These are phyloP conservation scores for Zizania palustris DNA, from an alignment of 202 grass and related monocot genomes.

Conservation along the genomic window DNA sequence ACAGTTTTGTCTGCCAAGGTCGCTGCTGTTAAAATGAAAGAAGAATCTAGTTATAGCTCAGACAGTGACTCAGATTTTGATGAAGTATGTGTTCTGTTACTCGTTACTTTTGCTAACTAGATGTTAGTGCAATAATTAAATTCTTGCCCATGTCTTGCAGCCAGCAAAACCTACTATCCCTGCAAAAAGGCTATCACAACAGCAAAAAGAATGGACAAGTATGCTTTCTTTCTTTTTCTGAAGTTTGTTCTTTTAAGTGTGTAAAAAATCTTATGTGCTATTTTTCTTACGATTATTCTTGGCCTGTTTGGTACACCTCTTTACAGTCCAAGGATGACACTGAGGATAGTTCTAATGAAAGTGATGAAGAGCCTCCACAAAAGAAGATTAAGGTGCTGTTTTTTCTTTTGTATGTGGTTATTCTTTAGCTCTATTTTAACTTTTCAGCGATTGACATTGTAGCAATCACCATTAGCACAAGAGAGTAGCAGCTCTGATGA, in stretches of 20 bases:
- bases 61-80: slow-evolving; percentile 54
- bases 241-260: slow-evolving; percentile 19
- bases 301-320: not conserved
- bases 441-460: not conserved
- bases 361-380: no score
- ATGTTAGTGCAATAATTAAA: slow-evolving; percentile 21
- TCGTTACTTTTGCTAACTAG: slow-evolving; percentile 1
- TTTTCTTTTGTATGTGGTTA: not conserved
- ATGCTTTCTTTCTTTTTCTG: slow-evolving; percentile 35
- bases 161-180: slow-evolving; percentile 50
- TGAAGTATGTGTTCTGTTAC: slow-evolving; percentile 34
- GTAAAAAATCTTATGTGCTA: not conserved
- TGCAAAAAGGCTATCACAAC: slow-evolving; percentile 54
- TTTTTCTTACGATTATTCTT: slow-evolving; percentile 20
- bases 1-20: slow-evolving; percentile 36
- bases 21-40: slow-evolving; percentile 50
- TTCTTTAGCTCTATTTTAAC: not conserved
- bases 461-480: slow-evolving; percentile 32
- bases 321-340: slow-evolving; percentile 56
- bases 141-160: slow-evolving; percentile 40
- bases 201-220: slow-evolving; percentile 52
- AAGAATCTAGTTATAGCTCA: slow-evolving; percentile 58
- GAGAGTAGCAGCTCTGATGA: slow-evolving; percentile 50
- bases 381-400: slow-evolving; percentile 70
- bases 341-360: slow-evolving; percentile 72